These are phyloP conservation scores for Yamadazyma oceani DNA, from an alignment of 1,139 yeast genomes.

Conservation along the genomic window DNA sequence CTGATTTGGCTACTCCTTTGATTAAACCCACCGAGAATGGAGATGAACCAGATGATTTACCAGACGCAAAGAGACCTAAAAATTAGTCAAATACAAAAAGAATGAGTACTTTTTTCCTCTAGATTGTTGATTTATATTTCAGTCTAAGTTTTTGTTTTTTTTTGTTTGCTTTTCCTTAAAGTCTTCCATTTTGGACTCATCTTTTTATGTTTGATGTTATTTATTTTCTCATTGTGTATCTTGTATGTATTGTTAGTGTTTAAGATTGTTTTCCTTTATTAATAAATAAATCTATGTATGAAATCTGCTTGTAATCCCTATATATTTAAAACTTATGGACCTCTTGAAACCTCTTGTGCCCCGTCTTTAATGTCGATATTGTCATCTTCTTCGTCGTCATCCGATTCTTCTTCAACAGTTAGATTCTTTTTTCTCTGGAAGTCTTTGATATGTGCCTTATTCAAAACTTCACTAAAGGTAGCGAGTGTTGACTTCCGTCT, in stretches of 20 bases:
- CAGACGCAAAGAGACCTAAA: constrained; percentile 11
- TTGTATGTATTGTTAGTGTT: constrained; percentile 1
- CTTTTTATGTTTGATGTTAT: constrained; percentile 2
- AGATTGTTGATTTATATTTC: background rate
- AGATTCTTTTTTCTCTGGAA: constrained; percentile 65
- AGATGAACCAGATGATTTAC: constrained; percentile 12
- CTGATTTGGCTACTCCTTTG: constrained; percentile 30
- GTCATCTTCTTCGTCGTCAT: constrained; percentile 37
- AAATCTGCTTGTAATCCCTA: too few relatives aligned
- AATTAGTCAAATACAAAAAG: background rate
- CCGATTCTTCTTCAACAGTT: constrained; percentile 34
- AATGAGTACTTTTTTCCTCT: background rate
- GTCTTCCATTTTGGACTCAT: background rate
- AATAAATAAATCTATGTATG: background rate
- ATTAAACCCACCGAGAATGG: constrained; percentile 16
- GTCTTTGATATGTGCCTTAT: constrained; percentile 84
- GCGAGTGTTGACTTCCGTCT: constrained; percentile 37
- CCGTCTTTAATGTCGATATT: constrained; percentile 3
- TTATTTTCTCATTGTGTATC: constrained; percentile 1
- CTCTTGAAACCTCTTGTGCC: too few relatives aligned
- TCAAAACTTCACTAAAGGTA: constrained; percentile 60
- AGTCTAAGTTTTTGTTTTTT: too few relatives aligned
- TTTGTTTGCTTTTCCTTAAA: too few relatives aligned
- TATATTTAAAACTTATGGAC: too few relatives aligned
- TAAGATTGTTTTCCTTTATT: background rate